Base-by-base conservation (phyloP, 305 asterid species). In the Withania somnifera region DNA sequence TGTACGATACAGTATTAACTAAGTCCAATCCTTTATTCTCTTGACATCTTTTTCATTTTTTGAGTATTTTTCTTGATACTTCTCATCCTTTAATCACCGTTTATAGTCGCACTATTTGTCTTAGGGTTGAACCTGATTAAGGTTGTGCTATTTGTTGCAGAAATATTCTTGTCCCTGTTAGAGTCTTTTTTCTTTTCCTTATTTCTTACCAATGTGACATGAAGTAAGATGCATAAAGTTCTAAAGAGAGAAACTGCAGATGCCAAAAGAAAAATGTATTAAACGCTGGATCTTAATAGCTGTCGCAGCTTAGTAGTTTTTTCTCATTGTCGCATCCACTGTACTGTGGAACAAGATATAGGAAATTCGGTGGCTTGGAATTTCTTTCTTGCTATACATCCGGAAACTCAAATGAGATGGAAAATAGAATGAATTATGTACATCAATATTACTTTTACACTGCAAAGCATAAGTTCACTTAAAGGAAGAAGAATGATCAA, bases 1-100 rank as follows among this genome's bases (percentile, higher is more conserved):
- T 83, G 98, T 93, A 86, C 91, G 96, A 78, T 36, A n/a, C n/a
- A n/a, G n/a, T n/a, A n/a, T n/a, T n/a, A n/a, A n/a, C 56, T 81
- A 40, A 3, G 10, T 53, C 73, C 24, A 57, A 77, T 22, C 54
- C 69, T 64, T 79, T 75, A 50, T 19, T 56, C 54, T 24, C 81
- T 26, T 26, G 63, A 52, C 81, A 56, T 36, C 38, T 26, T 32
- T 75, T 45, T 71, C 56, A 38, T 36, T 54, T 77, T 32, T 54
- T 78, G 40, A 67, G 77, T 71, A 24, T 71, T 45, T 56, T 51
- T 30, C 67, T 32, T 77, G 52, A 53, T 53, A 32, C 52, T 53
- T 77, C 30, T 71, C 79, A 71, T 45, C 24, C 79, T 45, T 71
- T 45, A 45, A 45, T 22, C 38, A 45, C 24, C 7, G 22, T 45